These are phyloP conservation scores for Exophiala bonariae DNA, from an alignment of 2,329 filamentous ascomycete genomes.

Conservation along the genomic window DNA sequence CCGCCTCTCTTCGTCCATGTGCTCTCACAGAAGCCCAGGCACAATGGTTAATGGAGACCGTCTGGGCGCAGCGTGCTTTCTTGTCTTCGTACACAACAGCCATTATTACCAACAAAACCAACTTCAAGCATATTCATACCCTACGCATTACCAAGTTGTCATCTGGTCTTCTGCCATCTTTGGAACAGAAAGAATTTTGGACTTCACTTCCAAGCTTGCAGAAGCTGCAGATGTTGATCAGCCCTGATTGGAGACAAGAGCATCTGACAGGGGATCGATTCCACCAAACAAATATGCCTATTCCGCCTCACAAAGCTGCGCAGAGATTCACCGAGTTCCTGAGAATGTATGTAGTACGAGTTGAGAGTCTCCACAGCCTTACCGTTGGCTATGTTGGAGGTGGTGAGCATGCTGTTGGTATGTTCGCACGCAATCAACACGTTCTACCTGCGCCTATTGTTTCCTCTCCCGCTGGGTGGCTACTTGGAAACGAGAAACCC, in stretches of 20 bases:
- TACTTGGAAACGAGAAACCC: conserved; percentile 6
- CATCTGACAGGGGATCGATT: conserved; percentile 55
- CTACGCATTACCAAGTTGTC: conserved; percentile 66
- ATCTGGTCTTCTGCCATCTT: conserved; percentile 57
- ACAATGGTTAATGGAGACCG: conserved; percentile 67
- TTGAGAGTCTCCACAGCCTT: conserved; percentile 56
- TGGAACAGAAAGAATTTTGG: conserved; percentile 64
- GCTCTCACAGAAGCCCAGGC: conserved; percentile 63
- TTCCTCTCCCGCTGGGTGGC: conserved; percentile 19
- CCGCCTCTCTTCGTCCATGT: conserved; percentile 50
- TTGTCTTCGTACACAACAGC: conserved; percentile 67
- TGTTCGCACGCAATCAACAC: conserved; percentile 61
- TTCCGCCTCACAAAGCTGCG: conserved; percentile 55
- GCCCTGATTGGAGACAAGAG: conserved; percentile 64
- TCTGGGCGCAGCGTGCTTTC: conserved; percentile 69
- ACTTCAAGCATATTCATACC: conserved; percentile 57
- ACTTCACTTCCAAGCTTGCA: conserved; percentile 54
- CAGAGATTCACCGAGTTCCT: conserved; percentile 56
- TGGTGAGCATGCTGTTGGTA: conserved; percentile 65
- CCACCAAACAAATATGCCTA: conserved; percentile 48
- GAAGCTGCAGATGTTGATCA: conserved; percentile 59
- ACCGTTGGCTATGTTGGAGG: conserved; percentile 68
- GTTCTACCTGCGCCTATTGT: conserved; percentile 59
- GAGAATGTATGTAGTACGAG: conserved; percentile 48
- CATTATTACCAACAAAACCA: conserved; percentile 59